Percentiles rank a stretch among this genome's conserved stretches.
phyloP scores from a whole-genome alignment of 2,329 filamentous ascomycete species.

The Colletotrichum tropicale region DNA sequence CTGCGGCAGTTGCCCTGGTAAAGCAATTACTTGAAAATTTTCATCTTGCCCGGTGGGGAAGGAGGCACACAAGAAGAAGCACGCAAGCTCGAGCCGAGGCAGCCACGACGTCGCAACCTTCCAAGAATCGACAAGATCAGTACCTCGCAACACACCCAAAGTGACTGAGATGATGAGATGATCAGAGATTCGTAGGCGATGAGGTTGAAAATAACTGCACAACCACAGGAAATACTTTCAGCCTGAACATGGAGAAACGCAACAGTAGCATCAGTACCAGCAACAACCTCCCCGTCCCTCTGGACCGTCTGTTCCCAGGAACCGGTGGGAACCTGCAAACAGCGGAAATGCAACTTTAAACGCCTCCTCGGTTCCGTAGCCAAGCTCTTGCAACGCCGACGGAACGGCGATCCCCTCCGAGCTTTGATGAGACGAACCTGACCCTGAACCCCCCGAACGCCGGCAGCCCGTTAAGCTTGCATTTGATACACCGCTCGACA shows the following conservation, averaged over 20 bases:
- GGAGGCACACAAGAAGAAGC: not conserved
- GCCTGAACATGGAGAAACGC: not conserved
- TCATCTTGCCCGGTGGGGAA: not conserved
- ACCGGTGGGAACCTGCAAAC: not conserved
- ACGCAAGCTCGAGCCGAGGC: conserved; percentile 3
- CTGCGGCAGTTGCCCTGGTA: conserved; percentile 1
- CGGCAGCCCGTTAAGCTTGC: not conserved
- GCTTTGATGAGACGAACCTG: conserved; percentile 11
- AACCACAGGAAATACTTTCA: accelerated
- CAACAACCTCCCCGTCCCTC: not conserved
- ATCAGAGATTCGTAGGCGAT: no score
- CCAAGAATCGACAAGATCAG: not conserved
- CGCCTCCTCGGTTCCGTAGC: conserved; percentile 6
- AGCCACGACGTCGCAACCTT: not conserved
- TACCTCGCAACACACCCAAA: not conserved
- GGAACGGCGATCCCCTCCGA: conserved; percentile 8
- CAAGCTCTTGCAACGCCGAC: not conserved
- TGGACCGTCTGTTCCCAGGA: not conserved
- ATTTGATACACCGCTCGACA: not conserved
- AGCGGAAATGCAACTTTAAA: conserved; percentile 4
- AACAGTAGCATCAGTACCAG: not conserved
- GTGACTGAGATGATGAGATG: not conserved
- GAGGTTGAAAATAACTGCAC: not conserved
- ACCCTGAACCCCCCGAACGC: not conserved
- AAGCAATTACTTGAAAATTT: not conserved